A percentile compares a stretch with the other conserved stretches of the same genome.
Conservation (phyloP, 2,329 filamentous ascomycete species). For the Elsinoe perseae region DNA sequence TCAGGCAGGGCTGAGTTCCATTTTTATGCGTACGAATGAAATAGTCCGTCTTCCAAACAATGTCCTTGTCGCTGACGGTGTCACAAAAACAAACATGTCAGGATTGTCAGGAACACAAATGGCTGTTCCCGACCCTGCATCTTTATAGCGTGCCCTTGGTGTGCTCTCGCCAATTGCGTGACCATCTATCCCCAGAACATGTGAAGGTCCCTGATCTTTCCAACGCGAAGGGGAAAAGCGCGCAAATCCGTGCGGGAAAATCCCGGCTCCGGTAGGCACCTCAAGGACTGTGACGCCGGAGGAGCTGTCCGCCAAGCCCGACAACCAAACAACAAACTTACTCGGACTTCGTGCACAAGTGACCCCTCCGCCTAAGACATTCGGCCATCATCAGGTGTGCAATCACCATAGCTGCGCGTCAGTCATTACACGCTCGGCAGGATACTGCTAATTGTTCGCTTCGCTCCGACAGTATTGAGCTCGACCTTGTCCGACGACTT, state of each 20-base stretch:
- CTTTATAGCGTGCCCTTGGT: constrained; percentile 12
- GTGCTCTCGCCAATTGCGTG: constrained; percentile 8
- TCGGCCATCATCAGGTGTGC: neutral
- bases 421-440: neutral
- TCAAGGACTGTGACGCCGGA: neutral
- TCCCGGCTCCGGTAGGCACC: neutral
- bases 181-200: neutral
- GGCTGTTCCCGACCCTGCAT: constrained; percentile 6
- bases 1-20: neutral
- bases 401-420: neutral
- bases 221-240: constrained; percentile 2
- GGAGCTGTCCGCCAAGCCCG: constrained; percentile 7
- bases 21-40: neutral
- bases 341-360: neutral
- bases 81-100: constrained; percentile 1
- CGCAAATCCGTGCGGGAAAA: neutral
- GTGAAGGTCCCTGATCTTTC: neutral
- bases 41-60: neutral
- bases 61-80: neutral
- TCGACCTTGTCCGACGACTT: neutral
- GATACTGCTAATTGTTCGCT: neutral
- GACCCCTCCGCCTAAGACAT: neutral
- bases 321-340: constrained; percentile 11
- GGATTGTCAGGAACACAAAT: constrained; percentile 9
- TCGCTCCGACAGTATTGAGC: neutral